phyloP scores from a whole-genome alignment of 129 eudicot species.

The Kitagawia praeruptora region DNA sequence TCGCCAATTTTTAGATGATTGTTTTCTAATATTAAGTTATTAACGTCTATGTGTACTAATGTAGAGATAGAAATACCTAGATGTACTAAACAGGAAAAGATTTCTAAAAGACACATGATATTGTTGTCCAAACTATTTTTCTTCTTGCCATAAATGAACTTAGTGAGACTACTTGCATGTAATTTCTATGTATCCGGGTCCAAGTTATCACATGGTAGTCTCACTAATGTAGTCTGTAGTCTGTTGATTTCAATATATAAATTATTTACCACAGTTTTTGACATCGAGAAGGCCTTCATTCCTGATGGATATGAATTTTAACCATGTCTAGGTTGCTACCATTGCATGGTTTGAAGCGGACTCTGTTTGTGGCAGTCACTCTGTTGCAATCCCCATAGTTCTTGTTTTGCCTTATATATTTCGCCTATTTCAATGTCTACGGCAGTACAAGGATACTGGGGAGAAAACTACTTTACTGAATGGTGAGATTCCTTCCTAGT shows the following conservation, averaged over 20 bases:
- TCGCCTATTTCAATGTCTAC: conserved; percentile 90
- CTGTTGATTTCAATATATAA: background rate
- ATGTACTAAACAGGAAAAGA: background rate
- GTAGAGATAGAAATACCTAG: background rate
- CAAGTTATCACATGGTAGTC: background rate
- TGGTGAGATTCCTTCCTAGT: conserved; percentile 35
- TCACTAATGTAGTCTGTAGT: background rate
- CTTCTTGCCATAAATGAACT: background rate
- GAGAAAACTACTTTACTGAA: conserved; percentile 73
- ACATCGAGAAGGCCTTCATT: background rate
- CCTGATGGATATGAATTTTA: conserved; percentile 2
- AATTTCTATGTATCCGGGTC: background rate
- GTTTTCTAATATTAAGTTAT: background rate
- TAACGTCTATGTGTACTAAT: background rate
- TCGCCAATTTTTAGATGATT: background rate
- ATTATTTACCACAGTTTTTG: background rate
- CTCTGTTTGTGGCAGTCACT: conserved; percentile 94
- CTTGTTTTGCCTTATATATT: conserved; percentile 89
- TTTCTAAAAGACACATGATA: background rate
- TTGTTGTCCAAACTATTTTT: background rate
- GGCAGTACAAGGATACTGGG: conserved; percentile 87
- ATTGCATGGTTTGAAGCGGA: conserved; percentile 99
- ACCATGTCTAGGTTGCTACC: conserved; percentile 70
- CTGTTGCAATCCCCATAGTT: conserved; percentile 81
- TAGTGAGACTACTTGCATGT: no score